phyloP scores from a whole-genome alignment of 306 rosid species.

The Clitoria ternatea region DNA sequence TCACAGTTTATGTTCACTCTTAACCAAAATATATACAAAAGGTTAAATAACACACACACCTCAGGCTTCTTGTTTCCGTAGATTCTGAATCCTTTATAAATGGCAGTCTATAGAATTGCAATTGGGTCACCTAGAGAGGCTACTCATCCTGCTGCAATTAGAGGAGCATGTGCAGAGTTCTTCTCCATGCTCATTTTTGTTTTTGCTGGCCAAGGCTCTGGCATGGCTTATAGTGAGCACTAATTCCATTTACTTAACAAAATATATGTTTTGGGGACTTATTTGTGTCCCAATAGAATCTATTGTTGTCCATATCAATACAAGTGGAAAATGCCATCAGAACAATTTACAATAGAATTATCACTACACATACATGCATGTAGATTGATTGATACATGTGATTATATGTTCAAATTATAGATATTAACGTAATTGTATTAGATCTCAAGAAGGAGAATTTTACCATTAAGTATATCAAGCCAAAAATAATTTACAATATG shows the following conservation, averaged over 20 bases:
- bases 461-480: too few species aligned
- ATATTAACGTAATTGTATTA: too few species aligned
- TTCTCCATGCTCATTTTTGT: conserved; percentile 77
- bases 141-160: conserved; percentile 65
- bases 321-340: background rate
- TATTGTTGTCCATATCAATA: too few species aligned
- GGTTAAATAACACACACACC: background rate
- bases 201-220: conserved; percentile 86
- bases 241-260: background rate
- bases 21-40: background rate
- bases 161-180: conserved; percentile 71
- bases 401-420: too few species aligned
- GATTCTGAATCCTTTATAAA: background rate
- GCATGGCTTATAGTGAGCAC: conserved; percentile 62
- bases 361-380: too few species aligned
- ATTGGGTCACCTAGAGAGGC: conserved; percentile 73
- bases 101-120: conserved; percentile 59
- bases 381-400: too few species aligned
- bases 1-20: conserved; percentile 1
- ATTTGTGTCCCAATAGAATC: background rate
- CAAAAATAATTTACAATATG: background rate
- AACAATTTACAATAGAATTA: background rate
- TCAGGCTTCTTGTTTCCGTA: background rate
- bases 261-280: background rate
- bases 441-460: too few species aligned